A percentile compares a stretch with the other conserved stretches of the same genome.
Evolutionary conservation across 768 basidiomycete species (phyloP).

Genomic region (Rhizopogon vinicolor): DNA sequence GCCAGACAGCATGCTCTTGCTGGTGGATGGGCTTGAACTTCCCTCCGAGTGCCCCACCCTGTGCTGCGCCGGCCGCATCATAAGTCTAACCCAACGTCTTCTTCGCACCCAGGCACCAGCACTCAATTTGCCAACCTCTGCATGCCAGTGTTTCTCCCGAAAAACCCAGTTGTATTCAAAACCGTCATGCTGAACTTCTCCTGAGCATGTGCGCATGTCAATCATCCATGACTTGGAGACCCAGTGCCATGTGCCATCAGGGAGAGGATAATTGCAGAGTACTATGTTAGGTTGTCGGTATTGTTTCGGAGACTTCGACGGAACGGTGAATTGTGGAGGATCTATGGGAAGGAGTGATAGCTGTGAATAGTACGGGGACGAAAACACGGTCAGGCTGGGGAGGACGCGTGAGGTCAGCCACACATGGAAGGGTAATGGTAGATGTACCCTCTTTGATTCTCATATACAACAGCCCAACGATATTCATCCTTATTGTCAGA

Average conservation of each 20-base stretch:
- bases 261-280: conserved; percentile 63
- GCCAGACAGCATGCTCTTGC: conserved; percentile 3
- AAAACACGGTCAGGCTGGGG: conserved; percentile 61
- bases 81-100: conserved; percentile 78
- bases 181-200: conserved; percentile 76
- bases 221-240: conserved; percentile 81
- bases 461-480: conserved; percentile 75
- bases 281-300: conserved; percentile 51
- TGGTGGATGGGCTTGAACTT: conserved; percentile 7
- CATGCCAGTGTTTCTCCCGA: conserved; percentile 59
- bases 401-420: conserved; percentile 3
- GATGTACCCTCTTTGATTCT: conserved; percentile 78
- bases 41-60: conserved; percentile 3
- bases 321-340: conserved; percentile 69
- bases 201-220: conserved; percentile 76
- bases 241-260: conserved; percentile 81
- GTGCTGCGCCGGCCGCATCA: conserved; percentile 60
- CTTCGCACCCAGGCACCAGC: conserved; percentile 73
- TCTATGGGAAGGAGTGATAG: conserved; percentile 67
- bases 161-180: conserved; percentile 87
- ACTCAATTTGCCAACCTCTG: conserved; percentile 53
- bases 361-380: conserved; percentile 66
- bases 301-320: conserved; percentile 33
- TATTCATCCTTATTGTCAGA: conserved; percentile 47
- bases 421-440: neutral